Evolutionary conservation across 306 rosid species (phyloP).

Genomic region (Lupinus albus): DNA sequence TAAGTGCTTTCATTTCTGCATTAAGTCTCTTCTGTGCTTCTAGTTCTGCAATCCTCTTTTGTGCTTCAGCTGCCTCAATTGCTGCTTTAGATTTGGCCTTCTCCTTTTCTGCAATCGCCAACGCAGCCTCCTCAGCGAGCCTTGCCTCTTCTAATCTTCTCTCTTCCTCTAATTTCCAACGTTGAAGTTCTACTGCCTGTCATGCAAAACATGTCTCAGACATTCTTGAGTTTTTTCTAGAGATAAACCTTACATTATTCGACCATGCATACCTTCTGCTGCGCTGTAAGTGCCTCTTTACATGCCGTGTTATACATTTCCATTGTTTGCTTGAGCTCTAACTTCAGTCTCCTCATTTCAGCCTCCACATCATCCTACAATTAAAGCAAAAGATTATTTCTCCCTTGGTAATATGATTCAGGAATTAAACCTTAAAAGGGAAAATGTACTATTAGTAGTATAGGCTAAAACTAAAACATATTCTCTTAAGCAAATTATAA

Average conservation of each 20-base stretch:
- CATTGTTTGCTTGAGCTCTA: slow-evolving; percentile 96
- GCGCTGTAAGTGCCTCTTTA: slow-evolving; percentile 93
- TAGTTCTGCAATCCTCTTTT: slow-evolving; percentile 74
- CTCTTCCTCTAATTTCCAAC: slow-evolving; percentile 88
- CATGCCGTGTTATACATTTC: slow-evolving; percentile 95
- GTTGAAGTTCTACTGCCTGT: slow-evolving; percentile 84
- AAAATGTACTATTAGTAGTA: not conserved
- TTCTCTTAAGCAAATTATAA: not conserved
- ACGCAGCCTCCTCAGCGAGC: slow-evolving; percentile 82
- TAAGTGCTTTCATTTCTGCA: slow-evolving; percentile 77
- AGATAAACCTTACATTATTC: not conserved
- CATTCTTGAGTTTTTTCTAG: slow-evolving; percentile 24
- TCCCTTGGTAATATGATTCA: slow-evolving; percentile 4
- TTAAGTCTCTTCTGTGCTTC: slow-evolving; percentile 80
- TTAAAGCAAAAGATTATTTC: slow-evolving; percentile 35
- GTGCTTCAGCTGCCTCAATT: slow-evolving; percentile 90
- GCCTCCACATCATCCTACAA: slow-evolving; percentile 84
- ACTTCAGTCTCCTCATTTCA: slow-evolving; percentile 88
- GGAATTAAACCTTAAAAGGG: not conserved
- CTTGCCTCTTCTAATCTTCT: slow-evolving; percentile 73
- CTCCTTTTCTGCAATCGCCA: slow-evolving; percentile 75
- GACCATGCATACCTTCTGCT: slow-evolving; percentile 63
- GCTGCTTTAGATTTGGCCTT: slow-evolving; percentile 88
- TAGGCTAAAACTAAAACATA: not conserved
- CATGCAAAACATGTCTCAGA: slow-evolving; percentile 36